Base-by-base conservation (phyloP, 768 basidiomycete genomes). In the Astraeus odoratus region DNA sequence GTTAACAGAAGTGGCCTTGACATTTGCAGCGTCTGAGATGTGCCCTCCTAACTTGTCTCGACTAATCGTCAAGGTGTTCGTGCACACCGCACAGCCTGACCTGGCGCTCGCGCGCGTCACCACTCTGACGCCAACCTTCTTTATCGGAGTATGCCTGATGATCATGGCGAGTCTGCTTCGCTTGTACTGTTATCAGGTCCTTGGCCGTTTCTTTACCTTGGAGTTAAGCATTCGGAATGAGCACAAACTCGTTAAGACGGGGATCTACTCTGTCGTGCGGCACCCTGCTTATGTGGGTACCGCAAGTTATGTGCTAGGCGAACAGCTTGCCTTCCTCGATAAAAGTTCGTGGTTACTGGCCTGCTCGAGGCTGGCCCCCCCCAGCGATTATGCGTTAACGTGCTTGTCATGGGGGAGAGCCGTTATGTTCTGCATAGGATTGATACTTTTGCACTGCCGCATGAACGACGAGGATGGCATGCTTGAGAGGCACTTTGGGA, bases 271-370 rank as follows among this genome's bases (percentile, higher is more conserved):
- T 8, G 10, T 57, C 42, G 57, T 67, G 3, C 57, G 65, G 1
- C 65, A 67, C 47, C 65, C 65, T 5, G 56, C 55, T 16, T 65
- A 67, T 33, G 53, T 52, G 1, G 63, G 44, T 3, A 5, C 1
- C 0, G 0, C 42, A 0, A 15, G 3, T 6, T 15, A 50, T n/a
- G 15, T 9, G 5, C 0, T 47, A 0, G 59, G 59, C 0, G 29
- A 31, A 27, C 0, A 47, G 0, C 7, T 54, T 1, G 51, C 46
- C 12, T 8, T 47, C 8, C 23, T 56, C 15, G 51, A 52, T 19
- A 42, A n/a, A 5, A 22, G 20, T 2, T 42, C 48, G 2, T 48
- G 43, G 29, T 6, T 50, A 34, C 41, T 51, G 19, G 39, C 34
- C 15, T 42, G 43, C 16, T 35, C 31, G 10, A 43, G 45, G 19